phyloP scores from a whole-genome alignment of 768 basidiomycete genomes.

The Hericium erinaceus region DNA sequence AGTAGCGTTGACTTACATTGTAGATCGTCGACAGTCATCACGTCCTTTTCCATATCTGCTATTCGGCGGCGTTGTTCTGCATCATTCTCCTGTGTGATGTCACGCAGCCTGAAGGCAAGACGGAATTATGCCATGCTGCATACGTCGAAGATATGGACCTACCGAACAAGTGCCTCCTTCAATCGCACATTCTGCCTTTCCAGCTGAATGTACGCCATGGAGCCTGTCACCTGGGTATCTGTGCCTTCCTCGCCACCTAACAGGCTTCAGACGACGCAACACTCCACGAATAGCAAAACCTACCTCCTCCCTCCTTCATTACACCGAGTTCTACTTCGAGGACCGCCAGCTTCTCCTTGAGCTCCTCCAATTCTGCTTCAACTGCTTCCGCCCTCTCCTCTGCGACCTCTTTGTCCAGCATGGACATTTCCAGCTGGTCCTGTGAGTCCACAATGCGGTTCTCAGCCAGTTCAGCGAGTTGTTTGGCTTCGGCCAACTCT shows the following conservation, averaged over 20 bases:
- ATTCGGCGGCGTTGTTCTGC: conserved; percentile 75
- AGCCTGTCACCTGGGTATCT: conserved; percentile 37
- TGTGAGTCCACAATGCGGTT: conserved; percentile 64
- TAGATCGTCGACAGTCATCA: conserved; percentile 67
- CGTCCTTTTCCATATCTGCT: conserved; percentile 83
- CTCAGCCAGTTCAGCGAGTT: conserved; percentile 66
- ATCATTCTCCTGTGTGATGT: conserved; percentile 82
- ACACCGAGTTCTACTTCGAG: conserved; percentile 79
- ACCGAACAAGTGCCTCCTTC: conserved; percentile 90
- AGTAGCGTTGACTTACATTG: conserved; percentile 42
- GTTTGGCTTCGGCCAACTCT: conserved; percentile 66
- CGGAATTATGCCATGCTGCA: background rate
- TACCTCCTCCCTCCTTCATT: conserved; percentile 47
- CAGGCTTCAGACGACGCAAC: background rate
- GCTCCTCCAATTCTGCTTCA: conserved; percentile 67
- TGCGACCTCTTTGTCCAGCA: conserved; percentile 93
- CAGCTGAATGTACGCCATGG: conserved; percentile 71
- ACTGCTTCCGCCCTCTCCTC: conserved; percentile 85
- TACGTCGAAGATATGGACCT: conserved; percentile 13
- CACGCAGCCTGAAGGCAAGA: conserved; percentile 53
- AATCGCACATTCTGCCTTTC: conserved; percentile 95
- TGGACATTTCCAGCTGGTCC: conserved; percentile 90
- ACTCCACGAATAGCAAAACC: background rate
- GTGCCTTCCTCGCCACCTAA: conserved; percentile 22
- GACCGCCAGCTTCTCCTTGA: conserved; percentile 70